Base-by-base conservation (phyloP, 2,329 filamentous ascomycete species). In the Tolypocladium tundrense region DNA sequence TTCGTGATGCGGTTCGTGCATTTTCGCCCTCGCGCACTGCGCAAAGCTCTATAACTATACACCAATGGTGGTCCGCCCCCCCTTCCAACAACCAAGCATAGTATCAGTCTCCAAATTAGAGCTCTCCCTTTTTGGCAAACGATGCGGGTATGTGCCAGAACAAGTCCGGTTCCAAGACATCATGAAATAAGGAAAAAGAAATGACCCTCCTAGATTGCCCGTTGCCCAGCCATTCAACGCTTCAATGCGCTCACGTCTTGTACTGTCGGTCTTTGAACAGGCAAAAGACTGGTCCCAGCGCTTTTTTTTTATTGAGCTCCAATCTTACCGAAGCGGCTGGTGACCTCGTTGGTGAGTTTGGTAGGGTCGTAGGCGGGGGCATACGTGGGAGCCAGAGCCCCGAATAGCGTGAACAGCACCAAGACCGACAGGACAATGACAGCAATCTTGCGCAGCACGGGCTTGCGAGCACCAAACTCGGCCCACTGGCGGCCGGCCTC, bases 401-500 rank as follows among this genome's bases (percentile, higher is more conserved):
- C 84, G 58, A 95, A 82, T 24, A 95, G 72, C 63, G 90, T 72
- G 73, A 94, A 86, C 64, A 93, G 73, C 56, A 82, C 74, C 62
- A 88, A 72, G 59, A 90, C 70, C 24, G 82, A 79, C 33, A 81
- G 73, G 55, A 79, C 82, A 60, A 93, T 83, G 65, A 94, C 78
- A 62, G 90, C 77, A 56, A 92, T 72, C 77, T 93, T 92, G 76
- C 91, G 88, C 67, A 89, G 79, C 53, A 86, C 82, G 14, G 92
- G 92, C 69, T 87, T 88, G 63, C 80, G 81, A 66, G 84, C 84
- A 59, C 91, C 91, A 65, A 94, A 91, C 68, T 96, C 91, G 55
- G 88, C 87, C 91, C 91, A 96, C 60, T 86, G 83, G 70, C 91
- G 88, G 69, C 81, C 80, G 57, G 81, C 87, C 65, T 91, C 86